A percentile compares a stretch with the other conserved stretches of the same genome.
Conservation (phyloP, 257 asterid genomes). For the Solanum appendiculatum region DNA sequence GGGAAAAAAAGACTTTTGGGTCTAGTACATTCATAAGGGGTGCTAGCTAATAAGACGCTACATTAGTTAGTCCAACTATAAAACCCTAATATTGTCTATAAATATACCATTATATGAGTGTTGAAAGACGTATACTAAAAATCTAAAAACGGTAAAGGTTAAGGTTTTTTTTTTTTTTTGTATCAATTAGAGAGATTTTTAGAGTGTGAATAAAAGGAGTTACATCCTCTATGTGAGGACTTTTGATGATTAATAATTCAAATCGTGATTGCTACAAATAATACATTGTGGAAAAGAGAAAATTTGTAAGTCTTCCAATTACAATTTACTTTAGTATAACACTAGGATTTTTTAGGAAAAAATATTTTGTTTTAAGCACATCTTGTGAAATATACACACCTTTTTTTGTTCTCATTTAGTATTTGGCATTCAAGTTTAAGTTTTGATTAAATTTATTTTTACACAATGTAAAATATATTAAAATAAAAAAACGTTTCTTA, state of each 20-base stretch:
- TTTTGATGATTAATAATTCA: no score
- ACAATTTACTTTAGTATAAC: background rate
- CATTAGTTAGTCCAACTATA: background rate
- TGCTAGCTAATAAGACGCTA: background rate
- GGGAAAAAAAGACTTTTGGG: background rate
- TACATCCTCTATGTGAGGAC: no score
- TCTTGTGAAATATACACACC: background rate
- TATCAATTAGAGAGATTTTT: background rate
- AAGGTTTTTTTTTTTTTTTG: no score
- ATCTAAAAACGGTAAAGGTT: background rate
- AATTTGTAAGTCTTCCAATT: background rate
- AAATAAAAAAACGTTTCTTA: no score
- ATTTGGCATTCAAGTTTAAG: no score
- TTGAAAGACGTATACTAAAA: background rate
- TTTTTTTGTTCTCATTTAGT: no score
- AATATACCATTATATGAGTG: background rate
- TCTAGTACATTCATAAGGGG: background rate
- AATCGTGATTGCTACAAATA: no score
- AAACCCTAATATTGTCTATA: background rate
- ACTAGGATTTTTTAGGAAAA: background rate
- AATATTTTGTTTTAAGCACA: background rate
- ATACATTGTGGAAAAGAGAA: background rate
- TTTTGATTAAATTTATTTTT: no score
- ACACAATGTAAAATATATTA: no score
- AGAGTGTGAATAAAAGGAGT: background rate